Conservation (phyloP, 768 basidiomycete genomes). For the Lentinula boryana region DNA sequence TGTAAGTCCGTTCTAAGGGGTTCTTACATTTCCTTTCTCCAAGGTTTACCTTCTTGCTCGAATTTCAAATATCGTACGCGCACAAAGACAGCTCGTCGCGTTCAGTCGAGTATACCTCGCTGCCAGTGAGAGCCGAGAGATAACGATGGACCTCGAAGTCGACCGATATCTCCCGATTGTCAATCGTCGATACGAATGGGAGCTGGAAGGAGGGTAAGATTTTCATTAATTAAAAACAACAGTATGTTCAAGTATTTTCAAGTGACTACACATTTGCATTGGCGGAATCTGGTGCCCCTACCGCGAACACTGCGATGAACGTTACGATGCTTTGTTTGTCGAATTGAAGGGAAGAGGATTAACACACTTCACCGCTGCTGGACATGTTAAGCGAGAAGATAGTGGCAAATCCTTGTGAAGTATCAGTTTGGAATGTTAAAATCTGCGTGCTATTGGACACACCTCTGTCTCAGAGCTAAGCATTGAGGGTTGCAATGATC, state of each 20-base stretch:
- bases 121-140: conserved; percentile 10
- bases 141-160: conserved; percentile 17
- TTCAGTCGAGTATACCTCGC: conserved; percentile 16
- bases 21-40: neutral
- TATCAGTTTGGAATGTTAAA: neutral
- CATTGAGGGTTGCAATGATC: neutral
- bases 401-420: neutral
- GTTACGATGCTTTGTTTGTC: conserved; percentile 17
- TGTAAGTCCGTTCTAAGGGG: neutral
- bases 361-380: no score
- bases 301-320: conserved; percentile 14
- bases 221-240: neutral
- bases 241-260: neutral
- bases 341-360: neutral
- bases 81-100: conserved; percentile 17
- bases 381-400: no score
- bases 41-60: conserved; percentile 18
- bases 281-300: conserved; percentile 13
- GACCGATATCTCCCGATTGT: conserved; percentile 16
- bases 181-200: conserved; percentile 17
- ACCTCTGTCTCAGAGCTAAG: neutral
- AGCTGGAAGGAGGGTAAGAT: conserved; percentile 15
- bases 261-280: conserved; percentile 18
- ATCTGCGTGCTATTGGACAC: neutral
- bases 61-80: conserved; percentile 13